Conservation (phyloP, 2,329 filamentous ascomycete species). For the Aureobasidium namibiae region DNA sequence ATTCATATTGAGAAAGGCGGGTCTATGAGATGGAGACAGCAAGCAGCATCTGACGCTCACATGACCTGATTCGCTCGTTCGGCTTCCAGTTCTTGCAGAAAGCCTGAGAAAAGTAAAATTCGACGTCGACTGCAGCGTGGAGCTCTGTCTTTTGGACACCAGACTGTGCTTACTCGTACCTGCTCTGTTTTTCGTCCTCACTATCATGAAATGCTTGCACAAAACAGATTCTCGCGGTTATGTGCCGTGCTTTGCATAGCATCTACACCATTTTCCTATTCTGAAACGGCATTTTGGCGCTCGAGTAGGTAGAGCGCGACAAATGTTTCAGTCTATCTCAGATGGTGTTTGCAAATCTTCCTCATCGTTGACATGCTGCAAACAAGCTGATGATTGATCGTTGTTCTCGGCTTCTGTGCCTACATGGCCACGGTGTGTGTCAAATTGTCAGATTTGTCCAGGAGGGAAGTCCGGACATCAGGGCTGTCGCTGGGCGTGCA, state of each 20-base stretch:
- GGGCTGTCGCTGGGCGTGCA: constrained; percentile 6
- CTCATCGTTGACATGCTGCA: background rate
- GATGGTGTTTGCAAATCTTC: background rate
- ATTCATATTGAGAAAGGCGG: background rate
- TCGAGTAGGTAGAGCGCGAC: background rate
- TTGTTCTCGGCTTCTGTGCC: background rate
- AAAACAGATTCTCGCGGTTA: background rate
- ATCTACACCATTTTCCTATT: background rate
- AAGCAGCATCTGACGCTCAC: constrained; percentile 20
- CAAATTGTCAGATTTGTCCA: background rate
- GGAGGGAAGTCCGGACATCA: background rate
- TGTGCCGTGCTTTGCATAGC: background rate
- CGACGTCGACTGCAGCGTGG: constrained; percentile 20
- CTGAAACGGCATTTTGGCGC: constrained; percentile 8
- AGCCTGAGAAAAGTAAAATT: constrained; percentile 18
- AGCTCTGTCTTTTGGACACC: background rate
- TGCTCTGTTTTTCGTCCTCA: background rate
- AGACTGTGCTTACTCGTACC: constrained; percentile 6
- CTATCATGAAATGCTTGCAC: background rate
- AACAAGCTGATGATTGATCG: background rate
- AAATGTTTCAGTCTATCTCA: background rate
- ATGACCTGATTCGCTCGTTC: constrained; percentile 16
- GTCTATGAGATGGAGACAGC: background rate
- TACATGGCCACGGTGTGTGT: background rate
- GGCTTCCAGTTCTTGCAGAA: constrained; percentile 18